These are phyloP conservation scores for Trypanosoma cruzi DNA, from an alignment of 208 protist species.

Conservation along the genomic window DNA sequence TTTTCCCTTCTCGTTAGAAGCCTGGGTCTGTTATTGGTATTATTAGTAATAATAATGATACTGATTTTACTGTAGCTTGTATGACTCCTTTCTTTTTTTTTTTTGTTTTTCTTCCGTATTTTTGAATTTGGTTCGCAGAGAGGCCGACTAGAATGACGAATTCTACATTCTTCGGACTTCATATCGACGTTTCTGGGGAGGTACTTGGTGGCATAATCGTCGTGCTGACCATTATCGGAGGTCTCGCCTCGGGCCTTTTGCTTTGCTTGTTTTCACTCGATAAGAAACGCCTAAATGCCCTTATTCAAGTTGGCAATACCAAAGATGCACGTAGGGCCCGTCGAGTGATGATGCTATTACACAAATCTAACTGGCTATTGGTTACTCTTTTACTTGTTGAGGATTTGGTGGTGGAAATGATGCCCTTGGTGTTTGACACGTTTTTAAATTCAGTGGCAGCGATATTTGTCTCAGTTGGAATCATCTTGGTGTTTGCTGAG, in stretches of 20 bases:
- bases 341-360: constrained; percentile 53
- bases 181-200: constrained; percentile 33
- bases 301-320: constrained; percentile 30
- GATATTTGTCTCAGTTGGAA: constrained; percentile 49
- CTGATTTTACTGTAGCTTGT: neutral
- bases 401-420: constrained; percentile 67
- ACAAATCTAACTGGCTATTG: constrained; percentile 68
- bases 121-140: constrained; percentile 2
- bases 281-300: constrained; percentile 40
- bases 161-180: constrained; percentile 48
- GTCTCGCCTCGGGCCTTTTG: constrained; percentile 54
- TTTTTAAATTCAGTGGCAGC: constrained; percentile 55
- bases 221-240: constrained; percentile 48
- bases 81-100: constrained; percentile 14
- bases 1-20: neutral
- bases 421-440: constrained; percentile 66
- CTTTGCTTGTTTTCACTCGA: constrained; percentile 72
- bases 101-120: constrained; percentile 8
- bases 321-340: constrained; percentile 38
- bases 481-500: constrained; percentile 74
- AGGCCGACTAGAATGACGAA: constrained; percentile 6
- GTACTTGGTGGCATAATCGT: constrained; percentile 45
- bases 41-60: neutral
- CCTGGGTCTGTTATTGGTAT: neutral
- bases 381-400: constrained; percentile 64